These are phyloP conservation scores for Lactarius sp. DNA, from an alignment of 768 basidiomycete genomes.

Conservation along the genomic window DNA sequence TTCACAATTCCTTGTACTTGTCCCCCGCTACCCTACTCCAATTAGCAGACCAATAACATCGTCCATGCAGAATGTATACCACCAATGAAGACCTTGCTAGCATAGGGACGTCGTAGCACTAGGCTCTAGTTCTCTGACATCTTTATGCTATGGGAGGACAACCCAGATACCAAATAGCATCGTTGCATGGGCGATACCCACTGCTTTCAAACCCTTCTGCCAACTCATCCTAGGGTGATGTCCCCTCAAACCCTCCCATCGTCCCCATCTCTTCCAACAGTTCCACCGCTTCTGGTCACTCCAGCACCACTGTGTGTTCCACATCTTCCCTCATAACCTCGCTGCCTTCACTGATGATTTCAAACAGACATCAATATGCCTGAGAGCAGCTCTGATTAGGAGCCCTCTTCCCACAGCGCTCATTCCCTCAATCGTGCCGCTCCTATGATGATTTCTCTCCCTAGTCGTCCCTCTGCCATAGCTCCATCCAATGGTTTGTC, in stretches of 20 bases:
- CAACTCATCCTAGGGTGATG: conserved; percentile 19
- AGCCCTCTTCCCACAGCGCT: not conserved
- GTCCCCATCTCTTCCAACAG: conserved; percentile 1
- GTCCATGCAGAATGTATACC: conserved; percentile 26
- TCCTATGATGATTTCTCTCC: conserved; percentile 24
- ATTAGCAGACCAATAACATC: conserved; percentile 23
- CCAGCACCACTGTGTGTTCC: conserved; percentile 16
- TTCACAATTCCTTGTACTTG: too few relatives aligned
- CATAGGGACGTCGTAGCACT: conserved; percentile 22
- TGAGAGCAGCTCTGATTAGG: conserved; percentile 10
- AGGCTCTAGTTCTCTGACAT: too few relatives aligned
- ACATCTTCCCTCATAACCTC: conserved; percentile 18
- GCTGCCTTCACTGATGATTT: conserved; percentile 2
- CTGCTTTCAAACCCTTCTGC: conserved; percentile 12
- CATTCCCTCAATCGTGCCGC: conserved; percentile 13
- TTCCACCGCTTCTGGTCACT: conserved; percentile 7
- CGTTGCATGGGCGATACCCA: conserved; percentile 25
- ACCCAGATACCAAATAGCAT: conserved; percentile 25
- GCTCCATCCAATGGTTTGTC: conserved; percentile 10
- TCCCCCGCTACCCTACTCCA: not conserved
- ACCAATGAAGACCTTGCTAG: conserved; percentile 24
- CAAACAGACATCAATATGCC: conserved; percentile 22
- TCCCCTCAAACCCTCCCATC: conserved; percentile 1
- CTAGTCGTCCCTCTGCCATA: conserved; percentile 5
- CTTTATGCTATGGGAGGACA: conserved; percentile 13